Evolutionary conservation across 768 basidiomycete genomes (phyloP), one percentile per base, ranked within the genome.

Genomic region (Naganishia vishniacii): DNA sequence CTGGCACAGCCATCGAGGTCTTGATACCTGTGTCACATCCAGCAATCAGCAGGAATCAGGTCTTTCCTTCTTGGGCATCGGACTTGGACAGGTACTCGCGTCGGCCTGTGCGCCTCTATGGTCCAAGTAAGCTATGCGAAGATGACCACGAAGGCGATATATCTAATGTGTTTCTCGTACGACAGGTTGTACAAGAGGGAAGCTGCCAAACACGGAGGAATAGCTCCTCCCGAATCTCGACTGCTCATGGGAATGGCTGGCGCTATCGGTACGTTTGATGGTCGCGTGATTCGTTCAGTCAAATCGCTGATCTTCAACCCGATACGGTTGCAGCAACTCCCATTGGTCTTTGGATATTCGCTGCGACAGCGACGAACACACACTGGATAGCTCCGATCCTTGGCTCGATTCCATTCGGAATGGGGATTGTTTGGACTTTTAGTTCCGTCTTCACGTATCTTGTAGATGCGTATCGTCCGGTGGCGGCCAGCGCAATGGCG

Each of bases 161-260:
- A 7, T 16, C 15, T 23, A 3, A 29, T 60, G 25, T 34, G 3
- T 25, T 31, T n/a, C 7, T 60, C n/a, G 23, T 53, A 11, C n/a
- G 37, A 11, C 65, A 70, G 44, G 40, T 29, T 46, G 29, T 65
- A 65, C 51, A 64, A 65, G 31, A 58, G 40, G 34, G 23, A 51
- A 46, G 46, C 59, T 34, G 65, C 29, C 37, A 62, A 68, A 18
- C 45, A 70, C 56, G 71, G 68, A 13, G 70, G 70, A 2, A 61
- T 67, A 44, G 81, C 85, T 0, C 86, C 87, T 0, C 85, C 87
- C 0, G 88, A 90, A 75, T 79, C 81, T 11, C 80, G 83, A 9
- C 82, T 89, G 3, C 70, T 84, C 58, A 84, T 86, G 80, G 87
- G 85, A 6, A 81, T 86, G 76, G 76, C 82, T 3, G 88, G 87